Conservation (phyloP, 1,139 yeast genomes). For the Debaryomyces psychrophilus region DNA sequence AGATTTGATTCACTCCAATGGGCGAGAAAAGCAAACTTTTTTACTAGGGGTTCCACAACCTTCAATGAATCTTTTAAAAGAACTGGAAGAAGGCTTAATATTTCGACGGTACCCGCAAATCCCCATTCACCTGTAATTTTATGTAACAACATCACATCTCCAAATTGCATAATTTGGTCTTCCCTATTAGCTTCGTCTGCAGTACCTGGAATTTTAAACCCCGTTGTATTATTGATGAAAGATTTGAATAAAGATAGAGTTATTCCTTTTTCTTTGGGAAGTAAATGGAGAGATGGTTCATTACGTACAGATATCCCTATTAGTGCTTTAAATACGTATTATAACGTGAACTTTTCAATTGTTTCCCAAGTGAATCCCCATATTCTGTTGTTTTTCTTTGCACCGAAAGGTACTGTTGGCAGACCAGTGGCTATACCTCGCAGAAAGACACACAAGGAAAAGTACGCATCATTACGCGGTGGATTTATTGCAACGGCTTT, state of each 20-base stretch:
- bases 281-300: constrained; percentile 76
- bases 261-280: constrained; percentile 73
- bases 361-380: constrained; percentile 88
- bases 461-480: constrained; percentile 60
- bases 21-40: constrained; percentile 71
- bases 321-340: constrained; percentile 70
- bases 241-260: constrained; percentile 44
- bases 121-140: constrained; percentile 81
- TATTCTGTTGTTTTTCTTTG: constrained; percentile 72
- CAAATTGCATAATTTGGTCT: constrained; percentile 84
- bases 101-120: constrained; percentile 81
- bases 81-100: constrained; percentile 72
- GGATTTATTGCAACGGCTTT: constrained; percentile 76
- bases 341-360: constrained; percentile 73
- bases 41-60: constrained; percentile 73
- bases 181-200: constrained; percentile 78
- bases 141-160: constrained; percentile 77
- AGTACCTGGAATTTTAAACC: constrained; percentile 82
- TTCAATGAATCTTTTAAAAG: constrained; percentile 68
- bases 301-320: constrained; percentile 73
- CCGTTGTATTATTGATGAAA: constrained; percentile 80
- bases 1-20: constrained; percentile 74
- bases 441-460: constrained; percentile 44
- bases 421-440: constrained; percentile 66
- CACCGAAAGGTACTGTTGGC: constrained; percentile 82